These are phyloP conservation scores for Elongisporangium undulatum DNA, from an alignment of 352 stramenopile species.

Conservation along the genomic window DNA sequence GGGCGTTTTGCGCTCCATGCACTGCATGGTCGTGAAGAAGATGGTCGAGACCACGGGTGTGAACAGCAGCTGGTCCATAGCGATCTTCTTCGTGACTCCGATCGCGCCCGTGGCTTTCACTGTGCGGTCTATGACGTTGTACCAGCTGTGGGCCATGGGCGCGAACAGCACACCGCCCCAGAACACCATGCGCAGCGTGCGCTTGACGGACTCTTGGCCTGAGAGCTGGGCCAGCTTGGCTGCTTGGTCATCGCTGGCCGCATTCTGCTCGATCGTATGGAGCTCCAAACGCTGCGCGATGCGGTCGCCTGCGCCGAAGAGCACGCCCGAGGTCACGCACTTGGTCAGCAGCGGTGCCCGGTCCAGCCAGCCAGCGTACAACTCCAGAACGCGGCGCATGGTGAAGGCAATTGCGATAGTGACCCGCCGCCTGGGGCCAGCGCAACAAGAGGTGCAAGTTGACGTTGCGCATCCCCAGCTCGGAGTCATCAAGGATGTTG, in stretches of 20 bases:
- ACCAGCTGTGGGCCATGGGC: constrained; percentile 83
- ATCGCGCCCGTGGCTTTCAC: constrained; percentile 22
- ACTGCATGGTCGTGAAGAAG: constrained; percentile 37
- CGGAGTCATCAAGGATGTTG: neutral
- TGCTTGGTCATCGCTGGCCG: neutral
- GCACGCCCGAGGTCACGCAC: constrained; percentile 30
- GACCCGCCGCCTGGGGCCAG: neutral
- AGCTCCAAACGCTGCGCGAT: constrained; percentile 36
- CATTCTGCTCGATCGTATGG: constrained; percentile 6
- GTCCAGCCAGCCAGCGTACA: constrained; percentile 44
- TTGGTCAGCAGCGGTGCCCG: constrained; percentile 53
- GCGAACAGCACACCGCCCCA: constrained; percentile 83
- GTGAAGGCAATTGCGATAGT: constrained; percentile 7
- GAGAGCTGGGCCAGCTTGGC: neutral
- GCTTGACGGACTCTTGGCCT: constrained; percentile 11
- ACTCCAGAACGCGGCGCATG: constrained; percentile 21
- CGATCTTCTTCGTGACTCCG: constrained; percentile 36
- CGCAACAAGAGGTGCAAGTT: neutral
- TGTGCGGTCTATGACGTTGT: constrained; percentile 64
- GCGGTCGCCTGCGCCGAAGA: constrained; percentile 43
- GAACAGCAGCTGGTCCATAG: constrained; percentile 32
- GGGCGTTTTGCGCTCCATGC: constrained; percentile 22
- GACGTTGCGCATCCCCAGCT: neutral
- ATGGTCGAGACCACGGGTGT: constrained; percentile 26
- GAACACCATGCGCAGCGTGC: constrained; percentile 73